These are phyloP conservation scores for Saturnispora sekii DNA, from an alignment of 805 yeast species.

Conservation along the genomic window DNA sequence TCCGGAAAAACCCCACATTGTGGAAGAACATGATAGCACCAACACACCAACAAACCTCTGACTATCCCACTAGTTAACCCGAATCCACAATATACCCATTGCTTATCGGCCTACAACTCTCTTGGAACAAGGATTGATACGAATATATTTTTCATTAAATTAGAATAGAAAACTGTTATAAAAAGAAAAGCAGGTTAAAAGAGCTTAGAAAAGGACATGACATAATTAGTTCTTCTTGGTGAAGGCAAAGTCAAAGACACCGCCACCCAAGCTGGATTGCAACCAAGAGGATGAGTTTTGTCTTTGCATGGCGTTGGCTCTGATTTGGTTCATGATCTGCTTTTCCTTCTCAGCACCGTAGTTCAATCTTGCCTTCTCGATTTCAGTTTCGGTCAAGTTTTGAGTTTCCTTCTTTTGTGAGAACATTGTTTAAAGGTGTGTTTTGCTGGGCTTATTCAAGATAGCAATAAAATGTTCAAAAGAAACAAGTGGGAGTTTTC, in stretches of 20 bases:
- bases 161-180: too few relatives aligned
- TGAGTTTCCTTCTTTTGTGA: conserved; percentile 21
- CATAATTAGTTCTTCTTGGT: conserved; percentile 16
- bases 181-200: background rate
- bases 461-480: background rate
- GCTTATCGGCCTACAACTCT: too few relatives aligned
- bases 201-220: background rate
- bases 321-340: conserved; percentile 30
- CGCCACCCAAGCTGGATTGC: conserved; percentile 23
- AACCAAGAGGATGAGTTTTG: conserved; percentile 20
- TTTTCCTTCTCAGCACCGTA: conserved; percentile 33
- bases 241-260: conserved; percentile 25
- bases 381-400: conserved; percentile 26
- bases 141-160: too few relatives aligned
- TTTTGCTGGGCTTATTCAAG: background rate
- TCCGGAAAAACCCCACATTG: too few relatives aligned
- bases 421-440: conserved; percentile 18
- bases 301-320: conserved; percentile 22
- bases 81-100: too few relatives aligned
- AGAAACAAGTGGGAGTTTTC: background rate
- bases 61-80: too few relatives aligned
- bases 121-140: too few relatives aligned
- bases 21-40: too few relatives aligned
- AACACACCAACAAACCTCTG: too few relatives aligned
- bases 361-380: conserved; percentile 24